Evolutionary conservation across 805 yeast genomes (phyloP), one percentile per base, ranked within the genome.

Genomic region (Pichia rugopelliculosa): DNA sequence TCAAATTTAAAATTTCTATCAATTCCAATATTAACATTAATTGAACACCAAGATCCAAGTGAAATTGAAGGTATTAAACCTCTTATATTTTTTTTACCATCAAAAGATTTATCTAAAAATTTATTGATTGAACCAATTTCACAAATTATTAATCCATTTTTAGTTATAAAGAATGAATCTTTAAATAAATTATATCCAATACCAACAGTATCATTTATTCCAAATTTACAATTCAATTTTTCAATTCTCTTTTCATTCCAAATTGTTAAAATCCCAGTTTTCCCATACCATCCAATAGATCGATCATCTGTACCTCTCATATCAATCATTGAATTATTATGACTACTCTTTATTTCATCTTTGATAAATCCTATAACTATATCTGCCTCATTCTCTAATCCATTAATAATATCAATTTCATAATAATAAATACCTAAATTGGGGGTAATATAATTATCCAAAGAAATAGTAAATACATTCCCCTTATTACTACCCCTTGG

Each of bases 171-270:
- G 2, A 87, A 73, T 0, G 80, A 66, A 38, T 77, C 74, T 37
- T 76, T 77, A 15, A 75, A 69, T 56, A 77, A 84, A 66, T 89
- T 84, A 22, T 88, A 73, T 5, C 96, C 96, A 63, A 90, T 84
- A 0, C 97, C 97, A 52, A 90, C 73, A 3, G 76, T 70, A 62
- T 88, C 96, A 21, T 74, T 74, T 33, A 66, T 59, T 0, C 80
- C 77, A 60, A 75, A 82, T 26, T 60, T 65, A 37, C 74, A 71
- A 2, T 71, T 71, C 44, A 67, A 72, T 22, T 64, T 67, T 39
- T 67, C 68, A 15, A 69, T 64, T 3, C 49, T 39, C 38, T 68
- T 60, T 12, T 69, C 67, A 22, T 57, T 56, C 41, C 70, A 72
- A 44, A 69, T 62, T 22, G 68, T 62, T 27, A 60, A 58, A 13